These are phyloP conservation scores for Debaryomyces tyrocola DNA, from an alignment of 805 yeast genomes.

Conservation along the genomic window DNA sequence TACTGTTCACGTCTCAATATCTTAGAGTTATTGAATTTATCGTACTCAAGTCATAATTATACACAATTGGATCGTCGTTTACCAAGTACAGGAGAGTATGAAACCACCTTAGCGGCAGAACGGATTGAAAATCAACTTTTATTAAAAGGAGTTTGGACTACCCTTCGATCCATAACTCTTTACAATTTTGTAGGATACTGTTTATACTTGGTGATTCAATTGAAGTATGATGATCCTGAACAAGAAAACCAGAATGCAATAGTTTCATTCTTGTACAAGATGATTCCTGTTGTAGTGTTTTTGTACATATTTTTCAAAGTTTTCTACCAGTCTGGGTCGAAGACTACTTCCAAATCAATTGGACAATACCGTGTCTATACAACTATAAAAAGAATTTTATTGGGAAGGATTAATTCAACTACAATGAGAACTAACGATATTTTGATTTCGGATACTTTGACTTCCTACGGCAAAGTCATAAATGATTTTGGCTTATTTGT, in stretches of 20 bases:
- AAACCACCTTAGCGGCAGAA: constrained; percentile 30
- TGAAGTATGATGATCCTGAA: constrained; percentile 18
- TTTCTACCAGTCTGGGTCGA: constrained; percentile 19
- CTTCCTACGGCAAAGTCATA: constrained; percentile 75
- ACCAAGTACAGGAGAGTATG: constrained; percentile 31
- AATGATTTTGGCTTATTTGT: constrained; percentile 66
- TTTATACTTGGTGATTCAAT: constrained; percentile 20
- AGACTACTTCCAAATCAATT: constrained; percentile 17
- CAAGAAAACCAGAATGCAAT: neutral
- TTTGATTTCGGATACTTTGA: constrained; percentile 76
- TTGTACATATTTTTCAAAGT: constrained; percentile 6
- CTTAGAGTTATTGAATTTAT: constrained; percentile 40
- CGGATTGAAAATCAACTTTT: constrained; percentile 28
- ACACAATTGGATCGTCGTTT: constrained; percentile 18
- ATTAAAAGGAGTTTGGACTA: constrained; percentile 33
- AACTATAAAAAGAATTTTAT: constrained; percentile 52
- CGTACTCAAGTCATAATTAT: constrained; percentile 40
- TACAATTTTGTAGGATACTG: constrained; percentile 21
- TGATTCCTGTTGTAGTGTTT: constrained; percentile 10
- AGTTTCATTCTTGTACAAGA: constrained; percentile 1
- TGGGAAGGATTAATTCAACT: constrained; percentile 58
- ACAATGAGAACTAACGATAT: constrained; percentile 75
- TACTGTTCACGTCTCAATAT: constrained; percentile 44
- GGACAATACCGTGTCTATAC: constrained; percentile 45
- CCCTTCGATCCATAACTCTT: constrained; percentile 26